phyloP scores from a whole-genome alignment of 441 rosid genomes.

The Corymbia calophylla region DNA sequence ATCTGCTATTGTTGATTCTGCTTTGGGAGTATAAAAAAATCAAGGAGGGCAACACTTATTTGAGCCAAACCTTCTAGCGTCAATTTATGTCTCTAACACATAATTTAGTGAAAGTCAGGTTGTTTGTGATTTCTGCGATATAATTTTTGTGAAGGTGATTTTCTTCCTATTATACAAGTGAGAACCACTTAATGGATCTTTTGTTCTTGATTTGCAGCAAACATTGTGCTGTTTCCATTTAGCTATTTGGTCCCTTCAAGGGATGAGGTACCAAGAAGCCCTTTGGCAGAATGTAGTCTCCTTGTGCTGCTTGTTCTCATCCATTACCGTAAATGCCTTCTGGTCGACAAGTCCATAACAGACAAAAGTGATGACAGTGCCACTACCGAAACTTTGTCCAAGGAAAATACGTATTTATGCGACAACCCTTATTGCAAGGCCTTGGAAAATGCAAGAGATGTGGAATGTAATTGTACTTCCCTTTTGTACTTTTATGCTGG shows the following conservation, averaged over 20 bases:
- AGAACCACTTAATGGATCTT: not conserved
- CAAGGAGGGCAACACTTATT: not conserved
- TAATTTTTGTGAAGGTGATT: not conserved
- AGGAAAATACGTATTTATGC: conserved; percentile 43
- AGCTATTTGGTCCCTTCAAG: conserved; percentile 72
- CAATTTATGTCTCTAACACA: not conserved
- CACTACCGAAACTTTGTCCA: conserved; percentile 51
- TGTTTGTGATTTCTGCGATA: not conserved
- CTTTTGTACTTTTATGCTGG: conserved; percentile 2
- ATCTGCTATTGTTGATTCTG: not conserved
- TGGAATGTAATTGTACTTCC: conserved; percentile 62
- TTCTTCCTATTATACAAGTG: not conserved
- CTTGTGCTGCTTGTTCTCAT: conserved; percentile 83
- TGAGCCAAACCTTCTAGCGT: not conserved
- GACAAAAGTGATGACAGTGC: conserved; percentile 64
- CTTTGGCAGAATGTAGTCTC: conserved; percentile 74
- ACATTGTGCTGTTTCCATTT: conserved; percentile 74
- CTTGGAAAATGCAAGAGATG: conserved; percentile 78
- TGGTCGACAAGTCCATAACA: conserved; percentile 44
- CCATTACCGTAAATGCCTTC: conserved; percentile 67
- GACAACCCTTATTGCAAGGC: conserved; percentile 88
- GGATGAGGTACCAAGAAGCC: conserved; percentile 54
- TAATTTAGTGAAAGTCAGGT: not conserved
- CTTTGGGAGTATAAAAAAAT: not conserved
- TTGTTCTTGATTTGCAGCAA: conserved; percentile 65